These are phyloP conservation scores for Adansonia digitata DNA, from an alignment of 345 rosid species.

Conservation along the genomic window DNA sequence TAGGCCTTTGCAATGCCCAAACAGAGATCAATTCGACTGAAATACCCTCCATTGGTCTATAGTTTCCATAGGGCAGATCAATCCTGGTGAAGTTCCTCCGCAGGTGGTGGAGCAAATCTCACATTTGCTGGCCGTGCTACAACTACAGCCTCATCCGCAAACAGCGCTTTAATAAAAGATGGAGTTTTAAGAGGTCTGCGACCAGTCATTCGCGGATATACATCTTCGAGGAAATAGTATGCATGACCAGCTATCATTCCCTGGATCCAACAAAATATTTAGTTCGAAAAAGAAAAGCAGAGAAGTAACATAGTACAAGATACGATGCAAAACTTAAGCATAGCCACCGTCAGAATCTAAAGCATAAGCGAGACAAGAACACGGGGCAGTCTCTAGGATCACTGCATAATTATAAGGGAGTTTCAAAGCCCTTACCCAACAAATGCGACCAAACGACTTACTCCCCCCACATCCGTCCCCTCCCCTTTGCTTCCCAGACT, in stretches of 20 bases:
- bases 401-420: neutral
- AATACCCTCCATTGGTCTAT: neutral
- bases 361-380: neutral
- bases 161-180: constrained; percentile 63
- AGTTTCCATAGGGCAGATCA: constrained; percentile 16
- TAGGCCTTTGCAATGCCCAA: neutral
- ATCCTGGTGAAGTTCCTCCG: constrained; percentile 62
- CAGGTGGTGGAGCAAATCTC: constrained; percentile 75
- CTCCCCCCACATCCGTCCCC: neutral
- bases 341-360: neutral
- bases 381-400: neutral
- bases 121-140: constrained; percentile 70
- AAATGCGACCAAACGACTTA: neutral
- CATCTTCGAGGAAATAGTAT: constrained; percentile 90
- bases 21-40: neutral
- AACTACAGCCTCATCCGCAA: constrained; percentile 78
- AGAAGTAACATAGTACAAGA: constrained; percentile 2
- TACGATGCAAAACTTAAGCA: neutral
- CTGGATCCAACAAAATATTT: constrained; percentile 34
- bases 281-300: neutral
- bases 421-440: no score
- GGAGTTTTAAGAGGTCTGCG: constrained; percentile 82
- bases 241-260: constrained; percentile 98
- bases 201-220: constrained; percentile 77
- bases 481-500: no score